Percentiles rank a stretch among this genome's conserved stretches.
Evolutionary conservation across 2,329 filamentous ascomycete genomes (phyloP).

Genomic region (Mycogone perniciosa): DNA sequence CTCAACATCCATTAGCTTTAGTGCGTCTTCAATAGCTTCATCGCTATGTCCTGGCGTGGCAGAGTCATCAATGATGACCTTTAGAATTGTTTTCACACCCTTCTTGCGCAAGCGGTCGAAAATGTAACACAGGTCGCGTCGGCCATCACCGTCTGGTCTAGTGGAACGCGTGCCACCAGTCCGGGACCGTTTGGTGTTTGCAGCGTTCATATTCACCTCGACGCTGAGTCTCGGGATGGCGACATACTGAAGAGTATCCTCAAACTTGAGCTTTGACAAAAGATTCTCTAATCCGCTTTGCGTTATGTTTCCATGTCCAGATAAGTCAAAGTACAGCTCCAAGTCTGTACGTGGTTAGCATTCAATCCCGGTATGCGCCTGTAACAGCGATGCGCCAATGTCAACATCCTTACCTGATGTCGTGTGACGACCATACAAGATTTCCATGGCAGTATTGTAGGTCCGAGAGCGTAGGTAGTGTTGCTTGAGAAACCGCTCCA

Average conservation of each 20-base stretch:
- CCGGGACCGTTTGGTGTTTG: constrained; percentile 8
- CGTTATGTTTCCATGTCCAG: constrained; percentile 10
- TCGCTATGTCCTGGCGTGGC: constrained; percentile 21
- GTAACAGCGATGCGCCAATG: background rate
- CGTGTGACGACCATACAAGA: constrained; percentile 20
- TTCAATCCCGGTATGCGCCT: background rate
- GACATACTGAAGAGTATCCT: constrained; percentile 23
- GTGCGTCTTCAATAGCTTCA: constrained; percentile 21
- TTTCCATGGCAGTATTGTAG: constrained; percentile 18
- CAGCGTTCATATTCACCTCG: constrained; percentile 9
- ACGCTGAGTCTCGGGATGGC: constrained; percentile 17
- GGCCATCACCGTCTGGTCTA: constrained; percentile 8
- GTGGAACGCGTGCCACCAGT: constrained; percentile 12
- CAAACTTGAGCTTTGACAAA: constrained; percentile 18
- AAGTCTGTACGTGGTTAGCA: constrained; percentile 13
- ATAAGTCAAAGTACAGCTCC: constrained; percentile 23
- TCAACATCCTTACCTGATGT: constrained; percentile 9
- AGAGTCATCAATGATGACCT: constrained; percentile 24
- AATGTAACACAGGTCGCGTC: constrained; percentile 18
- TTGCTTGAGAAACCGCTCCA: constrained; percentile 17
- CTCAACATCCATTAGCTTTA: constrained; percentile 22
- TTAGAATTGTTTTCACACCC: constrained; percentile 22
- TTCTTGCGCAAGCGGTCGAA: constrained; percentile 24
- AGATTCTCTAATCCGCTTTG: constrained; percentile 15
- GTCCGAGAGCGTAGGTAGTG: constrained; percentile 20